Conservation (phyloP, 352 stramenopile species). For the Phytophthora syringae region DNA sequence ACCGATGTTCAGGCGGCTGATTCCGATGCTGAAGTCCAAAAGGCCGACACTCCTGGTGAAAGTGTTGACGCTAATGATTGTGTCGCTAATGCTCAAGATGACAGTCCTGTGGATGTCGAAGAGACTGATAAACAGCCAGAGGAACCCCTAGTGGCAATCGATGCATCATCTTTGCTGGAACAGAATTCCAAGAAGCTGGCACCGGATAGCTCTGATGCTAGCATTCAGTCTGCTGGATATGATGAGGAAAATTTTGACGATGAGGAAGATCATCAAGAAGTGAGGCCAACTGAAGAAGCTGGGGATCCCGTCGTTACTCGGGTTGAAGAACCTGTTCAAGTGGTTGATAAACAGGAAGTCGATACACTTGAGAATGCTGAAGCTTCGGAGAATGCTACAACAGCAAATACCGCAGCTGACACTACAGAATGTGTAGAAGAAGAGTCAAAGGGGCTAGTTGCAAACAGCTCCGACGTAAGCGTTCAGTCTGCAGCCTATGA, state of each 20-base stretch:
- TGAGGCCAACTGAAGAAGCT: constrained; percentile 3
- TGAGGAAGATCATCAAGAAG: constrained; percentile 10
- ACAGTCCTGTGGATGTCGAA: background rate
- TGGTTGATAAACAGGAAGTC: background rate
- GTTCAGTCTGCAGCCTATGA: constrained; percentile 30
- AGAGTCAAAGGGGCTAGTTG: constrained; percentile 11
- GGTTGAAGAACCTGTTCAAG: constrained; percentile 10
- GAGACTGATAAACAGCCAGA: background rate
- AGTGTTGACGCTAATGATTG: background rate
- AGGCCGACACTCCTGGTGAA: background rate
- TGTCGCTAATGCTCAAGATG: background rate
- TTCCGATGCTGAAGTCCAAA: background rate
- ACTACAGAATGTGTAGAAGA: constrained; percentile 1
- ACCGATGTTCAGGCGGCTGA: background rate
- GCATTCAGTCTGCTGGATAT: constrained; percentile 28
- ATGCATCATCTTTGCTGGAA: background rate
- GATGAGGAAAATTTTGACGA: constrained; percentile 40
- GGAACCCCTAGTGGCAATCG: background rate
- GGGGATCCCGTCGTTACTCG: background rate
- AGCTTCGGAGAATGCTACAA: no score
- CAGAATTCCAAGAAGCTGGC: constrained; percentile 13
- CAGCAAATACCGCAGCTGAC: background rate
- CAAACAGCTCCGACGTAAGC: constrained; percentile 23
- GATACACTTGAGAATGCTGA: background rate
- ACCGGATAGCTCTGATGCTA: constrained; percentile 17